A percentile compares a stretch with the other conserved stretches of the same genome.
Evolutionary conservation across 2,329 filamentous ascomycete genomes (phyloP).

Genomic region (Blumeriella jaapii): DNA sequence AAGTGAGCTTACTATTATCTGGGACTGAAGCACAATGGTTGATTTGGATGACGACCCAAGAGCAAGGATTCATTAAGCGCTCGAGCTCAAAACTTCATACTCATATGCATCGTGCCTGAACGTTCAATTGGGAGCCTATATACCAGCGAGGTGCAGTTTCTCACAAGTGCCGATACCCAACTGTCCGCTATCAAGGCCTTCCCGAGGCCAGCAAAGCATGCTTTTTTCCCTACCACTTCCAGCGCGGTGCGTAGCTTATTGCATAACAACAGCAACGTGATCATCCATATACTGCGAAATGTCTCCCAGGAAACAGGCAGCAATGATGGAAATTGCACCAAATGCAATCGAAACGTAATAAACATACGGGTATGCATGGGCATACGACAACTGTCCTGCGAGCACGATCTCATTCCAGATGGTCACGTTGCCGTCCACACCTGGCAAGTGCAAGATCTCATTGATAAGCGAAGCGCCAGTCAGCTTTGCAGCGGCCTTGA

Average conservation of each 20-base stretch:
- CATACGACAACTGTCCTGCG: constrained; percentile 44
- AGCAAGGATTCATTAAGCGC: too few species aligned
- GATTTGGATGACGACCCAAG: too few species aligned
- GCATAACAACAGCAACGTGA: constrained; percentile 38
- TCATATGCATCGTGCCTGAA: too few species aligned
- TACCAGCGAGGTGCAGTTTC: too few species aligned
- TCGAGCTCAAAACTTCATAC: too few species aligned
- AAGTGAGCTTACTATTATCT: too few species aligned
- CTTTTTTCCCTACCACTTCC: background rate
- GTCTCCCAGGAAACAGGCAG: constrained; percentile 46
- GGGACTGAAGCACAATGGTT: too few species aligned
- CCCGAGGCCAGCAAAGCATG: background rate
- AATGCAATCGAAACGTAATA: constrained; percentile 54
- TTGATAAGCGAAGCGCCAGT: constrained; percentile 41
- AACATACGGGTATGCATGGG: constrained; percentile 47
- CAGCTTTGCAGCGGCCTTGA: constrained; percentile 39
- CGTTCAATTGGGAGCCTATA: too few species aligned
- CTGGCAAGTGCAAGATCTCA: constrained; percentile 36
- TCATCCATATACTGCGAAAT: constrained; percentile 48
- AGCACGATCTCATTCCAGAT: constrained; percentile 40
- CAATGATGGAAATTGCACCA: constrained; percentile 43
- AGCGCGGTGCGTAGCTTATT: constrained; percentile 8
- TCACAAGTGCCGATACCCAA: too few species aligned
- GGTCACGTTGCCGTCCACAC: constrained; percentile 39
- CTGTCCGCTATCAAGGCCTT: background rate